Conservation (phyloP, 768 basidiomycete genomes). For the Pleurotus tuber-regium region DNA sequence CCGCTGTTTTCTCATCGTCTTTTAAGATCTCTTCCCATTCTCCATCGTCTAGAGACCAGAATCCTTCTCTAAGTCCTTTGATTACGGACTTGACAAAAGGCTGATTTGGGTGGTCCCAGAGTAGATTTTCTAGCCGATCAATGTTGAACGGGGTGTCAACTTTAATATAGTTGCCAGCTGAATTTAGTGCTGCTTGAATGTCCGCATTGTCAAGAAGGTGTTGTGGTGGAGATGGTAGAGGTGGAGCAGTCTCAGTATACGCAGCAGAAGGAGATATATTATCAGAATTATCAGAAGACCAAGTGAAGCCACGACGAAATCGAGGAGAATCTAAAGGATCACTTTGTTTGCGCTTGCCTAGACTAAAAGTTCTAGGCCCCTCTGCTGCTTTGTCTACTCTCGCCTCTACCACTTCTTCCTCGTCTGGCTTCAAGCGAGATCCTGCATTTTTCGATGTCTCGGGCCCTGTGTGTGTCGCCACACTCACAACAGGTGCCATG, state of each 20-base stretch:
- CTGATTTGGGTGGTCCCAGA: slow-evolving; percentile 25
- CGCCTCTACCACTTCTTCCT: neutral
- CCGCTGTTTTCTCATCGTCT: too few species aligned
- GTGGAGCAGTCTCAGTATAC: neutral
- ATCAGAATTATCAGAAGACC: neutral
- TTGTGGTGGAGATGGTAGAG: neutral
- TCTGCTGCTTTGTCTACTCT: neutral
- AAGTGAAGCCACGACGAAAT: neutral
- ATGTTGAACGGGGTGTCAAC: slow-evolving; percentile 24
- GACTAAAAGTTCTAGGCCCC: slow-evolving; percentile 4
- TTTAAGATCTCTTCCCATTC: too few species aligned
- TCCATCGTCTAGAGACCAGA: slow-evolving; percentile 27
- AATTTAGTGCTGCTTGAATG: neutral
- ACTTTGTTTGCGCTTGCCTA: neutral
- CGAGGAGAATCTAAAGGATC: neutral
- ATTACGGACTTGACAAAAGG: slow-evolving; percentile 25
- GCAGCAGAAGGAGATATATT: neutral
- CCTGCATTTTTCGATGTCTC: slow-evolving; percentile 5
- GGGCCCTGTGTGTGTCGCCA: slow-evolving; percentile 12
- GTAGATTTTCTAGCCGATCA: slow-evolving; percentile 16
- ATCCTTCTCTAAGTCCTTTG: slow-evolving; percentile 21
- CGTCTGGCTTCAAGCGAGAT: neutral
- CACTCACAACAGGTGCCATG: slow-evolving; percentile 16
- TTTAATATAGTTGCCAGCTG: slow-evolving; percentile 14
- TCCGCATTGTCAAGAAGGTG: neutral